These are phyloP conservation scores for Colletotrichum camelliae DNA, from an alignment of 2,329 filamentous ascomycete species.

Conservation along the genomic window DNA sequence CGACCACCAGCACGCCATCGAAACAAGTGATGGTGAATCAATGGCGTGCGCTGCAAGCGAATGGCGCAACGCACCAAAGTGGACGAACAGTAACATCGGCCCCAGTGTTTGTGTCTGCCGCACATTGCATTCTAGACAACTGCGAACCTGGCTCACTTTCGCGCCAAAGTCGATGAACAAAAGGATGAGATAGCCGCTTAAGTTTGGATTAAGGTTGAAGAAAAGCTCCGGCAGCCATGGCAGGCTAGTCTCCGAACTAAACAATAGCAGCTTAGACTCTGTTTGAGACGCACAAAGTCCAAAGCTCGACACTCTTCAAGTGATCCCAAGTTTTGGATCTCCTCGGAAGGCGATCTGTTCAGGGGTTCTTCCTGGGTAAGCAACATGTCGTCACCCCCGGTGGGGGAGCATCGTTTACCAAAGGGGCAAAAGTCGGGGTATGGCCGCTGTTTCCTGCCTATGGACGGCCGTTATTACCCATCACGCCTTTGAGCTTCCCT, in stretches of 20 bases:
- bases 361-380: not conserved
- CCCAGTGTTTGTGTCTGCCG: not conserved
- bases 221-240: not conserved
- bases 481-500: not conserved
- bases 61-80: conserved; percentile 7
- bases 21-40: conserved; percentile 11
- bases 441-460: not conserved
- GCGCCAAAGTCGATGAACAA: not conserved
- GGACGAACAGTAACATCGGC: not conserved
- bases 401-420: not conserved
- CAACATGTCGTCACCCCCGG: not conserved
- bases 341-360: not conserved
- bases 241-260: too few relatives aligned
- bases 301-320: too few relatives aligned
- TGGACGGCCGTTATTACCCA: not conserved
- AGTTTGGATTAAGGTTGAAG: not conserved
- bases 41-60: conserved; percentile 16
- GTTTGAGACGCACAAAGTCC: too few relatives aligned
- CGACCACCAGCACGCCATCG: conserved; percentile 8
- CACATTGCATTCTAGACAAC: not conserved
- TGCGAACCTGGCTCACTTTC: not conserved
- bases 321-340: not conserved
- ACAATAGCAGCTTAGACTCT: too few relatives aligned
- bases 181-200: not conserved
- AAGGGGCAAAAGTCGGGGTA: not conserved